Base-by-base conservation (phyloP, 805 yeast genomes). In the Zygoascus ofunaensis region DNA sequence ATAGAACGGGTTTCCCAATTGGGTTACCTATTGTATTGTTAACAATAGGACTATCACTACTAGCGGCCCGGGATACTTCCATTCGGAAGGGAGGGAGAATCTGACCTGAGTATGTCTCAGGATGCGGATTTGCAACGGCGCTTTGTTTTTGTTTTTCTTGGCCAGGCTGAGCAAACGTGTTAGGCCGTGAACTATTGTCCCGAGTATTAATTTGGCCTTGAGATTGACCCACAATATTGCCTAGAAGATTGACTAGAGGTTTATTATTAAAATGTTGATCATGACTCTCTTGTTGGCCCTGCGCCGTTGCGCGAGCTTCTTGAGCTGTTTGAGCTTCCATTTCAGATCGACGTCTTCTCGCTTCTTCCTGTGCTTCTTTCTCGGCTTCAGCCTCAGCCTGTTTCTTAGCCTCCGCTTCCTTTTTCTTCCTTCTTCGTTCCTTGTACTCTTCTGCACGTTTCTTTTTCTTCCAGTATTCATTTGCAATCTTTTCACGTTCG, bases 341-440 rank as follows among this genome's bases (percentile, higher is more conserved):
- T n/a, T n/a, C n/a, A 15, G 17, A n/a, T n/a, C n/a, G n/a, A n/a
- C n/a, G n/a, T n/a, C n/a, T n/a, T 23, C 34, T 8, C 19, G 18
- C 38, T 24, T 34, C 36, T 28, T 17, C 37, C 42, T 35, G 22
- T 32, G 17, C 37, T 21, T 4, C 34, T 28, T 34, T 26, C 39
- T 19, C n/a, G n/a, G n/a, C n/a, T n/a, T n/a, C n/a, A n/a, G n/a
- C n/a, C n/a, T n/a, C 33, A 21, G 40, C 19, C 39, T 26, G 34
- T 18, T 39, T 26, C 37, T 17, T 26, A n/a, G 24, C 23, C 23
- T 39, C 43, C 38, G 19, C 42, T 20, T 37, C 32, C 42, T 44
- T 30, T 22, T 36, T 20, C 39, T 36, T 20, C 24, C 26, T 17
- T 23, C 19, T 7, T 12, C 30, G 7, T 26, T 26, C 30, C 30